phyloP scores from a whole-genome alignment of 148 eudicot species.

The Cornus kousa region DNA sequence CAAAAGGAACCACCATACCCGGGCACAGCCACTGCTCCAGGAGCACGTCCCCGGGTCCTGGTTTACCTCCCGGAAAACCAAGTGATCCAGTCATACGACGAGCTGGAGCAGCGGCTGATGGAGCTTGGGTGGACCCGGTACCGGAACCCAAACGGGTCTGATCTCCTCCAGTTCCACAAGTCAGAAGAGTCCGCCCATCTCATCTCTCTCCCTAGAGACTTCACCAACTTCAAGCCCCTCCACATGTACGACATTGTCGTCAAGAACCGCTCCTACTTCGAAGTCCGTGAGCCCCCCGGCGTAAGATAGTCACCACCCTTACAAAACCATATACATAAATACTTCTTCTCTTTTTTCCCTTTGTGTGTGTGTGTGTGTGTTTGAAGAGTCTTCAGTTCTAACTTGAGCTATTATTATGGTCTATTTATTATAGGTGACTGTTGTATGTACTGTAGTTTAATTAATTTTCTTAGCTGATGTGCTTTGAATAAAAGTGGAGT shows the following conservation, averaged over 20 bases:
- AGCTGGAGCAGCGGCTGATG: conserved; percentile 16
- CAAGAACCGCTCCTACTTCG: conserved; percentile 35
- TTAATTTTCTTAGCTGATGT: too few species aligned
- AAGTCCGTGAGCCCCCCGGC: conserved; percentile 18
- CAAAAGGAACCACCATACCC: conserved; percentile 17
- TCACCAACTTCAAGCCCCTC: conserved; percentile 25
- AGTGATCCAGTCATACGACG: conserved; percentile 22
- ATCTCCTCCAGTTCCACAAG: conserved; percentile 34
- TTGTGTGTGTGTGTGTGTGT: not conserved
- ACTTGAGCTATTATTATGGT: not conserved
- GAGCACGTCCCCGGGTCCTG: conserved; percentile 31
- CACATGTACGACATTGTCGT: conserved; percentile 43
- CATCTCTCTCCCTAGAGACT: conserved; percentile 32
- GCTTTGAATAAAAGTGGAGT: too few species aligned
- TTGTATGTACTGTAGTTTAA: not conserved
- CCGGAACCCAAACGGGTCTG: conserved; percentile 18
- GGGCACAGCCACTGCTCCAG: conserved; percentile 39
- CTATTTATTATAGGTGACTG: not conserved
- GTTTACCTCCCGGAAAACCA: conserved; percentile 30
- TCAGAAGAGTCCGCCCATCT: conserved; percentile 28
- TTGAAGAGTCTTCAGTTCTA: too few species aligned
- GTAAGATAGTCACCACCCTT: not conserved
- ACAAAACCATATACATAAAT: not conserved
- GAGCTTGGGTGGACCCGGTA: conserved; percentile 36
- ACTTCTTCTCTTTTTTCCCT: too few species aligned